Evolutionary conservation across 2,329 filamentous ascomycete species (phyloP), one percentile per base, ranked within the genome.

Genomic region (Penicillium sp.): DNA sequence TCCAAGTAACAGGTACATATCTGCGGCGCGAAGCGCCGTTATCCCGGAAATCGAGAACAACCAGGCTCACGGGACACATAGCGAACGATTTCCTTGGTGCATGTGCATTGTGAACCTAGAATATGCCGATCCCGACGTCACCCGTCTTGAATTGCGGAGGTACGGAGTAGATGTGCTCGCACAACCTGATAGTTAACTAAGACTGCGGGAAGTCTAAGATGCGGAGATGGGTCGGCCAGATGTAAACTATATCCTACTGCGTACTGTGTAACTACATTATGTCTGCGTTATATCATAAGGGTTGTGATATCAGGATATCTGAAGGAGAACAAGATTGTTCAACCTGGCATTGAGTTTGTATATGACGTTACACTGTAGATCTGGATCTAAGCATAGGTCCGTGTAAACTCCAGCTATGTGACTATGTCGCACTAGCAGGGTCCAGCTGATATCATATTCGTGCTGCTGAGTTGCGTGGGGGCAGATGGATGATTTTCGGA

Each of bases 61-160:
- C 9, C 13, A 10, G 13, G 9, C 31, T 9, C 5, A 44, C 14
- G 9, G 4, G 12, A 36, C 22, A 8, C 22, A 11, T 2, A n/a
- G 22, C 16, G 25, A 37, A 27, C 22, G 13, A 19, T 43, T 3
- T 5, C 1, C 16, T 33, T 13, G 10, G 14, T 38, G 30, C 19
- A 36, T 52, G 33, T 18, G 36, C 44, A n/a, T n/a, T n/a, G n/a
- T n/a, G n/a, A n/a, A n/a, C n/a, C n/a, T n/a, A 25, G 36, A 28
- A 5, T n/a, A 16, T 22, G 50, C 18, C 53, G 53, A 56, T 56
- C 55, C 44, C 48, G 37, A 56, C 50, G 50, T 57, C 53, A 56
- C 45, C 16, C 4, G 12, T 45, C 10, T 34, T 22, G 11, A 30
- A 25, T 34, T 10, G 6, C 14, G 31, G 13, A 29, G 13, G 13